A percentile compares a stretch with the other conserved stretches of the same genome.
Conservation (phyloP, 1,284 basidiomycete species). For the Mrakiaceae sp. region DNA sequence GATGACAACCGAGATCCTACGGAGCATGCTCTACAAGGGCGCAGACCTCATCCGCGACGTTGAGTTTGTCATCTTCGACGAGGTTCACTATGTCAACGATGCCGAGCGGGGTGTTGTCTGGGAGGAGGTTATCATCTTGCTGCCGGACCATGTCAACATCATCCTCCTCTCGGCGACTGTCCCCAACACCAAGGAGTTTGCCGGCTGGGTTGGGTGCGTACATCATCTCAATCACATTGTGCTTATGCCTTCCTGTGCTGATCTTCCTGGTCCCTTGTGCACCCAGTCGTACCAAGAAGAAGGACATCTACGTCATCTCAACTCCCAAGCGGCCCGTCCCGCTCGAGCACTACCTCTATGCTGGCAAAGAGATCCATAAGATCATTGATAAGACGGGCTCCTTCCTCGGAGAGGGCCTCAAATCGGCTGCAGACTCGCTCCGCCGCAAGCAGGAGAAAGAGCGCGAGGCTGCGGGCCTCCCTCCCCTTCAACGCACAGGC, state of each 20-base stretch:
- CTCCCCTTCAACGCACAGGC: constrained; percentile 66
- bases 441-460: constrained; percentile 95
- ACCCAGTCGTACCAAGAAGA: constrained; percentile 88
- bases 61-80: constrained; percentile 99
- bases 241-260: neutral
- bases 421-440: constrained; percentile 76
- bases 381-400: constrained; percentile 76
- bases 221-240: neutral
- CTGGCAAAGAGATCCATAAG: constrained; percentile 80
- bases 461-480: constrained; percentile 79
- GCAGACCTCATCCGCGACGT: constrained; percentile 97
- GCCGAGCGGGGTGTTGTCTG: constrained; percentile 99
- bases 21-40: constrained; percentile 98
- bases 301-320: constrained; percentile 98
- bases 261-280: neutral
- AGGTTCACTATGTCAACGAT: constrained; percentile 99
- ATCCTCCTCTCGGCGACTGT: constrained; percentile 96
- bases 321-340: constrained; percentile 94
- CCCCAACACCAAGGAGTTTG: constrained; percentile 96
- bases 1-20: constrained; percentile 97
- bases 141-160: constrained; percentile 92
- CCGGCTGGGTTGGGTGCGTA: constrained; percentile 96
- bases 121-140: constrained; percentile 99
- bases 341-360: constrained; percentile 92
- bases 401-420: constrained; percentile 60